phyloP scores from a whole-genome alignment of 1,284 basidiomycete species.

The Papiliotrema flavescens region DNA sequence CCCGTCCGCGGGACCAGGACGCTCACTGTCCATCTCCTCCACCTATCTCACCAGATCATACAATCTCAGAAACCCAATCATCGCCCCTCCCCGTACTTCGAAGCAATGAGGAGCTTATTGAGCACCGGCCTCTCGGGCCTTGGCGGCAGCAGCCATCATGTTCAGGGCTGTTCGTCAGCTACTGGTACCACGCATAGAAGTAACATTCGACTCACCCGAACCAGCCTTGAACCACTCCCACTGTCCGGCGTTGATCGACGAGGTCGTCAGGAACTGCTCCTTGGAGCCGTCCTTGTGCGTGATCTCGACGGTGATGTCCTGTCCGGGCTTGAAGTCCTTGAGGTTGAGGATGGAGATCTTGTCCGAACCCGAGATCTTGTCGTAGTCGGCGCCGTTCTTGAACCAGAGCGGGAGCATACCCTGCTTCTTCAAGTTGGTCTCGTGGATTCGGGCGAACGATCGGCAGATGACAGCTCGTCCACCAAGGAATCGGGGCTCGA shows the following conservation, averaged over 20 bases:
- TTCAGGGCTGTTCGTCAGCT: conserved; percentile 28
- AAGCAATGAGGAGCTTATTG: background rate
- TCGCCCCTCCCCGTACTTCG: background rate
- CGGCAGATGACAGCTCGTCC: conserved; percentile 92
- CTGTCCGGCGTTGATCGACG: conserved; percentile 61
- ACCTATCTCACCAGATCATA: background rate
- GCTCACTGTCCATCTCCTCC: background rate
- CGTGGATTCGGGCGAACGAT: conserved; percentile 96
- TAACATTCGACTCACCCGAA: conserved; percentile 51
- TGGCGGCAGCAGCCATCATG: conserved; percentile 44
- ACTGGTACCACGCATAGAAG: background rate
- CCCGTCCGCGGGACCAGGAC: background rate
- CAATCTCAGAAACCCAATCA: background rate
- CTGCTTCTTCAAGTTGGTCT: conserved; percentile 84
- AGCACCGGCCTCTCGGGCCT: conserved; percentile 14
- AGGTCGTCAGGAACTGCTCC: conserved; percentile 55
- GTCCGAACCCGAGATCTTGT: conserved; percentile 78
- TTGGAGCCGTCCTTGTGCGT: conserved; percentile 78
- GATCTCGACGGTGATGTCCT: conserved; percentile 73
- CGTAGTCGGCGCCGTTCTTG: conserved; percentile 82
- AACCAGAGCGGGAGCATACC: conserved; percentile 89
- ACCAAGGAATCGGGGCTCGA: conserved; percentile 95
- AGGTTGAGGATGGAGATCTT: conserved; percentile 79
- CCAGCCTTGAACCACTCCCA: conserved; percentile 94
- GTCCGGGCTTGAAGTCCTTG: conserved; percentile 77